A percentile compares a stretch with the other conserved stretches of the same genome.
Conservation (phyloP, 202 grass and related monocot genomes). For the Cymbopogon flexuosus region DNA sequence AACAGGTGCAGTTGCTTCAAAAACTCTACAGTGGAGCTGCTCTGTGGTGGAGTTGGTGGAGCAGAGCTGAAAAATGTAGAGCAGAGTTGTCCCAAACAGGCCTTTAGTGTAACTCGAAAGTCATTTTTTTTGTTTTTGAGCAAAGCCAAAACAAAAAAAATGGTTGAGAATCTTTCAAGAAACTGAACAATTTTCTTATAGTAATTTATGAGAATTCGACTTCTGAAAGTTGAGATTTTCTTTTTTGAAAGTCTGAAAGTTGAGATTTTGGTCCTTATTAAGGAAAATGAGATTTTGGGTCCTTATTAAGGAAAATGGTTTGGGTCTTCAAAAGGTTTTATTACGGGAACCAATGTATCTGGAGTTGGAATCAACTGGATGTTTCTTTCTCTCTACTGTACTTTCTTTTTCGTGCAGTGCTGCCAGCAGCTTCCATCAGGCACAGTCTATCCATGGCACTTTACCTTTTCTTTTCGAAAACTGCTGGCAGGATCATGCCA, state of each 20-base stretch:
- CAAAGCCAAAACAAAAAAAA: too few relatives aligned
- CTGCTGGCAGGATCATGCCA: too few relatives aligned
- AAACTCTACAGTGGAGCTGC: too few relatives aligned
- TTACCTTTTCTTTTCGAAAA: neutral
- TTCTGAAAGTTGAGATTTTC: neutral
- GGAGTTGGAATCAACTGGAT: neutral
- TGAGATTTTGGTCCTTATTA: neutral
- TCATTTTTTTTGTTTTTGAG: too few relatives aligned
- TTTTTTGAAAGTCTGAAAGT: neutral
- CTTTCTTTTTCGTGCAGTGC: neutral
- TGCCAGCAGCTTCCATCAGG: neutral
- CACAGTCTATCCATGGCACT: neutral
- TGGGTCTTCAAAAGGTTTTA: too few relatives aligned
- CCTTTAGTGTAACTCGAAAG: neutral
- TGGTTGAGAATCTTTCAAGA: neutral
- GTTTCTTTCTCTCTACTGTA: neutral
- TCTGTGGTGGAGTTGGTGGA: too few relatives aligned
- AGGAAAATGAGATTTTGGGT: neutral
- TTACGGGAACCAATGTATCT: neutral
- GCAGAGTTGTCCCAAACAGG: too few relatives aligned
- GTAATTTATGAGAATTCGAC: neutral
- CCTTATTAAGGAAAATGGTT: too few relatives aligned
- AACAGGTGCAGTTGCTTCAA: too few relatives aligned
- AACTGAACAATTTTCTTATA: neutral
- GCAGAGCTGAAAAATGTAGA: too few relatives aligned